These are phyloP conservation scores for Lachnellula subtilissima DNA, from an alignment of 2,329 filamentous ascomycete species.

Conservation along the genomic window DNA sequence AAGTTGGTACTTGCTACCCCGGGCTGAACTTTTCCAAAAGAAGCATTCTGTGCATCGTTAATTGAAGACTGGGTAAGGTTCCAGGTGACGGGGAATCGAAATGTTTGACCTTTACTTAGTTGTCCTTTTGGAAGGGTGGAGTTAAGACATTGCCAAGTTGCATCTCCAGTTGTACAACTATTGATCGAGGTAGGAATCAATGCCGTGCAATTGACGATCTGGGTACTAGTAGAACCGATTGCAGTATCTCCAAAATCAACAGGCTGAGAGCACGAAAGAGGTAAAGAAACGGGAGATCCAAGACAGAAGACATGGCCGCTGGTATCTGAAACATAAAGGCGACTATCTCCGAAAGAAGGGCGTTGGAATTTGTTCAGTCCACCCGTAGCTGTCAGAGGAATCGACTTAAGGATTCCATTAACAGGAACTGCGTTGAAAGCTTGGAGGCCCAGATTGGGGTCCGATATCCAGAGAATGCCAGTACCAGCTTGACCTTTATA, in stretches of 20 bases:
- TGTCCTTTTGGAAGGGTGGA: constrained; percentile 35
- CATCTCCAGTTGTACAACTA: constrained; percentile 34
- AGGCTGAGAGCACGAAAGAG: constrained; percentile 37
- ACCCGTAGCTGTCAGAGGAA: constrained; percentile 35
- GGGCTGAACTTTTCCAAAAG: constrained; percentile 29
- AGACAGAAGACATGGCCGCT: constrained; percentile 32
- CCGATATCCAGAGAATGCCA: constrained; percentile 38
- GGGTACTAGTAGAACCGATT: constrained; percentile 30
- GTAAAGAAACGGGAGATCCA: constrained; percentile 39
- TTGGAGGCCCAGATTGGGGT: constrained; percentile 35
- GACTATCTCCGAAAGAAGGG: constrained; percentile 39
- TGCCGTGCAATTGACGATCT: constrained; percentile 35
- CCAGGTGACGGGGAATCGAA: constrained; percentile 39
- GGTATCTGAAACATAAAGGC: constrained; percentile 34
- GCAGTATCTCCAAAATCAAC: constrained; percentile 37
- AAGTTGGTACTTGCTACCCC: constrained; percentile 35
- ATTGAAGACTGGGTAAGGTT: constrained; percentile 30
- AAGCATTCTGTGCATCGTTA: constrained; percentile 24
- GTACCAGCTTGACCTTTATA: constrained; percentile 34
- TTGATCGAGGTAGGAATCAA: constrained; percentile 35
- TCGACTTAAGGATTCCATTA: constrained; percentile 33
- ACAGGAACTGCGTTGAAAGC: constrained; percentile 38
- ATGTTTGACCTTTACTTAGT: constrained; percentile 33
- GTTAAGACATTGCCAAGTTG: constrained; percentile 35
- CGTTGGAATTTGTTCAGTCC: constrained; percentile 37